These are phyloP conservation scores for Exophiala alcalophila DNA, from an alignment of 2,329 filamentous ascomycete genomes.

Conservation along the genomic window DNA sequence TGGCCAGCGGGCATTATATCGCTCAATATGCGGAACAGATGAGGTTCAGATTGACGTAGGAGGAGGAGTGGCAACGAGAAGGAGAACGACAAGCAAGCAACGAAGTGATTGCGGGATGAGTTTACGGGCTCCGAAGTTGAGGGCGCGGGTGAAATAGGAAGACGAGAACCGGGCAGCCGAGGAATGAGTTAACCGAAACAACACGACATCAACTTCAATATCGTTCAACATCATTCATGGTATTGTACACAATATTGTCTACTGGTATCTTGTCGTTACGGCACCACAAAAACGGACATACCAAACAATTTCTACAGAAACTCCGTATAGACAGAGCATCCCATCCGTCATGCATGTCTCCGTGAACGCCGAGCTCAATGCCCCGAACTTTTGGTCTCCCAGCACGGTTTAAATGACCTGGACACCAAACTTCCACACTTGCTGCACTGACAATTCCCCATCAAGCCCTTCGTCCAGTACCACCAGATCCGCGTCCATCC, in stretches of 20 bases:
- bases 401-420: conserved; percentile 14
- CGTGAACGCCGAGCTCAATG: conserved; percentile 2
- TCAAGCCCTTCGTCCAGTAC: conserved; percentile 55
- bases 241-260: not conserved
- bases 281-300: conserved; percentile 3
- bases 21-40: too few species aligned
- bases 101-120: too few species aligned
- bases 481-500: conserved; percentile 66
- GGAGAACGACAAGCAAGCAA: too few species aligned
- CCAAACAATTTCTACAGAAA: not conserved
- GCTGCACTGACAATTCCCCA: conserved; percentile 62
- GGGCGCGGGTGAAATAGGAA: conserved; percentile 20
- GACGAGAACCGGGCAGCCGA: too few species aligned
- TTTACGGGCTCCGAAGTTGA: too few species aligned
- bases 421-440: conserved; percentile 75
- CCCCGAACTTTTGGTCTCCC: not conserved
- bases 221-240: too few species aligned
- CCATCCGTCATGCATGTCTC: not conserved
- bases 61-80: too few species aligned
- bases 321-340: not conserved
- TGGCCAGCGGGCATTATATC: too few species aligned
- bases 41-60: too few species aligned
- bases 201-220: not conserved
- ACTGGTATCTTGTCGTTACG: too few species aligned
- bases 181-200: too few species aligned